Evolutionary conservation across 1,284 basidiomycete genomes (phyloP).

Genomic region (Mrakiaceae sp.): DNA sequence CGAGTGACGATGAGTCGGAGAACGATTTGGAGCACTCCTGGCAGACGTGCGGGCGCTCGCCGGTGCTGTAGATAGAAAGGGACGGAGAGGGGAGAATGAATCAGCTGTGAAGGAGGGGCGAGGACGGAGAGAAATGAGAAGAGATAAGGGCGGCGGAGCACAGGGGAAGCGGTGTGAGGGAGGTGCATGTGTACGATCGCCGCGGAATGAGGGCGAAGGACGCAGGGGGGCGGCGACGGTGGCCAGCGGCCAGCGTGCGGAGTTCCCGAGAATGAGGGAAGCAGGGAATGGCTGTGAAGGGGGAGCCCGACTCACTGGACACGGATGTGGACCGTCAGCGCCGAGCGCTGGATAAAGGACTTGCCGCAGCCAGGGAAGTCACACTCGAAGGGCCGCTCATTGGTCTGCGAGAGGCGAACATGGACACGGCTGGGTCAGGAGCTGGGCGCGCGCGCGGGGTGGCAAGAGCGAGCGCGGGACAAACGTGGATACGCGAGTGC

Average conservation of each 20-base stretch:
- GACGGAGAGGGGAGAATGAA: not conserved
- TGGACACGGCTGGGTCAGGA: too few relatives aligned
- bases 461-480: not conserved
- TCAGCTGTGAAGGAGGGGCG: too few relatives aligned
- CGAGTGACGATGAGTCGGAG: constrained; percentile 45
- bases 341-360: constrained; percentile 36
- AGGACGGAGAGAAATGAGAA: not conserved
- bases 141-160: not conserved
- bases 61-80: constrained; percentile 38
- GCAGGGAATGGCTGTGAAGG: not conserved
- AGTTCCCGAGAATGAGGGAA: not conserved
- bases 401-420: constrained; percentile 13
- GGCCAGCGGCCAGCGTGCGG: not conserved
- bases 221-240: not conserved
- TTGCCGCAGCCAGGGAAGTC: constrained; percentile 29
- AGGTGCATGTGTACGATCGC: too few relatives aligned
- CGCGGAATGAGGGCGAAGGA: not conserved
- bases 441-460: too few relatives aligned
- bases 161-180: not conserved
- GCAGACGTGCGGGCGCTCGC: constrained; percentile 46
- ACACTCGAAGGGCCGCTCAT: constrained; percentile 34
- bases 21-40: constrained; percentile 39
- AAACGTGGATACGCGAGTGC: constrained; percentile 37
- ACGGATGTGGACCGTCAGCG: constrained; percentile 35
- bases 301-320: constrained; percentile 33